A percentile compares a stretch with the other conserved stretches of the same genome.
These are phyloP conservation scores for Cruciata laevipes DNA, from an alignment of 257 asterid species.

Conservation along the genomic window DNA sequence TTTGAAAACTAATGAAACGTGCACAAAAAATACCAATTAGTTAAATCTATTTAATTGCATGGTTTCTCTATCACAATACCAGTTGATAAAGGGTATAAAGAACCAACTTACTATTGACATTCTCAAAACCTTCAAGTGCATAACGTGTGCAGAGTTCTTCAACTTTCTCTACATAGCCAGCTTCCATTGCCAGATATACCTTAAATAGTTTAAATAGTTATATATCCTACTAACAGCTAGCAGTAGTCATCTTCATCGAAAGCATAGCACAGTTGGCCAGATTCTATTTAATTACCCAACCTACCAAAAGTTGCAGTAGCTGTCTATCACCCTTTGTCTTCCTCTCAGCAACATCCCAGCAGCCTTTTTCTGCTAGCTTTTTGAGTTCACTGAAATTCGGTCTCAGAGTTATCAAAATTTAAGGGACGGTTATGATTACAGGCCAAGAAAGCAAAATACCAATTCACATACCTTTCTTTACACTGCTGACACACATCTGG, in stretches of 20 bases:
- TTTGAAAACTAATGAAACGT: neutral
- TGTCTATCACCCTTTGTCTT: conserved; percentile 57
- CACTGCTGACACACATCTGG: conserved; percentile 74
- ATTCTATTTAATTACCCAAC: conserved; percentile 15
- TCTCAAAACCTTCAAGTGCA: conserved; percentile 64
- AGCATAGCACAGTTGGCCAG: neutral
- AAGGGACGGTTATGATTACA: conserved; percentile 6
- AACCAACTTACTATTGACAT: conserved; percentile 51
- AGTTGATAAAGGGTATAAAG: conserved; percentile 6
- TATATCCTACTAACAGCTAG: neutral
- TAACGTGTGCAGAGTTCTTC: conserved; percentile 84
- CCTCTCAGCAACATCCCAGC: conserved; percentile 91
- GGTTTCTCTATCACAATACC: neutral
- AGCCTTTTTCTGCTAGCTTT: conserved; percentile 92
- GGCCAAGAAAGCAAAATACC: conserved; percentile 13
- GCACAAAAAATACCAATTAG: neutral
- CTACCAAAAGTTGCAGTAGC: conserved; percentile 81
- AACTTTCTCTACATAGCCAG: conserved; percentile 87
- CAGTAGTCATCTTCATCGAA: neutral
- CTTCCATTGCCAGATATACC: conserved; percentile 98
- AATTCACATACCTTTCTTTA: conserved; percentile 68
- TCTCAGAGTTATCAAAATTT: conserved; percentile 9
- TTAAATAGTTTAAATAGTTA: conserved; percentile 19
- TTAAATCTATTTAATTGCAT: neutral
- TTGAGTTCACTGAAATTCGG: conserved; percentile 61